Evolutionary conservation across 805 yeast species (phyloP).

Genomic region (Sugiyamaella mastotermitis): DNA sequence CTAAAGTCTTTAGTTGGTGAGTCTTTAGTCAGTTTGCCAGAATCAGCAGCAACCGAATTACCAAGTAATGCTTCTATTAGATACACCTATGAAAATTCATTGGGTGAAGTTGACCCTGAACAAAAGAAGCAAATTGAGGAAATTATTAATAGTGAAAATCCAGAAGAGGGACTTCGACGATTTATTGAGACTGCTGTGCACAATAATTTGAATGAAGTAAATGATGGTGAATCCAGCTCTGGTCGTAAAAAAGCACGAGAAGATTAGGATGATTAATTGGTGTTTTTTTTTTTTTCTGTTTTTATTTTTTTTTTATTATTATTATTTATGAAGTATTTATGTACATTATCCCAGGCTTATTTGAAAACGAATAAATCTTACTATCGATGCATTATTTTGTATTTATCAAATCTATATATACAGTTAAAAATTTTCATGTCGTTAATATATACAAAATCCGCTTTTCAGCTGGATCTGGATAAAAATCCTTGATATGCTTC

Average conservation of each 20-base stretch:
- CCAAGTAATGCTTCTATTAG: conserved; percentile 24
- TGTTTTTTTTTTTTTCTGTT: too few relatives aligned
- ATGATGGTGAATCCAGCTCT: conserved; percentile 4
- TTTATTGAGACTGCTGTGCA: conserved; percentile 63
- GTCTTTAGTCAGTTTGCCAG: conserved; percentile 11
- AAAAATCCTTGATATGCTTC: conserved; percentile 89
- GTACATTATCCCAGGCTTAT: too few relatives aligned
- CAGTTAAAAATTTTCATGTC: background rate
- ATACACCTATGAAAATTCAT: conserved; percentile 22
- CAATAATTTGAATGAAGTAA: conserved; percentile 38
- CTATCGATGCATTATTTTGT: too few relatives aligned
- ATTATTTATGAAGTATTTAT: too few relatives aligned
- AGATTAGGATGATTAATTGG: too few relatives aligned
- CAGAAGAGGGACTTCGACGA: conserved; percentile 69
- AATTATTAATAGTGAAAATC: conserved; percentile 72
- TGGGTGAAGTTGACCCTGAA: conserved; percentile 43
- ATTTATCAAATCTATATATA: background rate
- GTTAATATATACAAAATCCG: background rate
- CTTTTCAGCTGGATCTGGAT: conserved; percentile 1
- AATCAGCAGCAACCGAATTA: conserved; percentile 20
- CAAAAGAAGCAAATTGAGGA: conserved; percentile 60
- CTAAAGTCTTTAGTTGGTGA: conserved; percentile 37
- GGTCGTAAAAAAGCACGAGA: background rate
- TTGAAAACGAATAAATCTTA: too few relatives aligned
- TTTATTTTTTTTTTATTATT: too few relatives aligned